phyloP scores from a whole-genome alignment of 768 basidiomycete species.

The Russula vinacea region DNA sequence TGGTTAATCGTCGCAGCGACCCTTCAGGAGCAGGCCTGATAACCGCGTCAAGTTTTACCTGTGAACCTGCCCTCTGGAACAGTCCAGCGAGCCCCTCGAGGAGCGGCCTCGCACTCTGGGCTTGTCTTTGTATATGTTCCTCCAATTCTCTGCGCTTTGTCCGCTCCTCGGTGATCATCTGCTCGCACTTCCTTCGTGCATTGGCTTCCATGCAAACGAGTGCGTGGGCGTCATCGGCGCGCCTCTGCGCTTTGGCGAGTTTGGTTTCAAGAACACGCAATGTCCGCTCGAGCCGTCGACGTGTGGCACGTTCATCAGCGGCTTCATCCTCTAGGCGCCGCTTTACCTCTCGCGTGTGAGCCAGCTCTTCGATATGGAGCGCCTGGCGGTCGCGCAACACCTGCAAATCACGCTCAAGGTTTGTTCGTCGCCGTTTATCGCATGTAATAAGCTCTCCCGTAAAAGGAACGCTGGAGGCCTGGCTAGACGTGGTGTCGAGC shows the following conservation, averaged over 20 bases:
- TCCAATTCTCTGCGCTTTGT: conserved; percentile 17
- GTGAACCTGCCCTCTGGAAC: conserved; percentile 10
- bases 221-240: conserved; percentile 14
- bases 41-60: not conserved
- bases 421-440: conserved; percentile 17
- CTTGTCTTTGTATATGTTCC: conserved; percentile 9
- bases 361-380: conserved; percentile 35
- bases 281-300: conserved; percentile 31
- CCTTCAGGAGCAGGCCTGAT: not conserved
- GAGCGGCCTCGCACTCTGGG: conserved; percentile 17
- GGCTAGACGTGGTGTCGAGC: not conserved
- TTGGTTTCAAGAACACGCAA: conserved; percentile 22
- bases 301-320: conserved; percentile 29
- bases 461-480: not conserved
- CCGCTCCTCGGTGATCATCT: conserved; percentile 16
- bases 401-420: conserved; percentile 41
- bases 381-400: conserved; percentile 39
- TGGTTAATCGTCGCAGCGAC: not conserved
- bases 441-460: not conserved
- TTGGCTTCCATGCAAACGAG: conserved; percentile 15
- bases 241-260: conserved; percentile 14
- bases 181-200: conserved; percentile 19
- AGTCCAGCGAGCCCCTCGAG: conserved; percentile 18
- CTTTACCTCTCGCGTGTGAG: conserved; percentile 40
- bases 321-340: conserved; percentile 45